Base-by-base conservation (phyloP, 2,329 filamentous ascomycete genomes). In the Fusarium verticillioides region DNA sequence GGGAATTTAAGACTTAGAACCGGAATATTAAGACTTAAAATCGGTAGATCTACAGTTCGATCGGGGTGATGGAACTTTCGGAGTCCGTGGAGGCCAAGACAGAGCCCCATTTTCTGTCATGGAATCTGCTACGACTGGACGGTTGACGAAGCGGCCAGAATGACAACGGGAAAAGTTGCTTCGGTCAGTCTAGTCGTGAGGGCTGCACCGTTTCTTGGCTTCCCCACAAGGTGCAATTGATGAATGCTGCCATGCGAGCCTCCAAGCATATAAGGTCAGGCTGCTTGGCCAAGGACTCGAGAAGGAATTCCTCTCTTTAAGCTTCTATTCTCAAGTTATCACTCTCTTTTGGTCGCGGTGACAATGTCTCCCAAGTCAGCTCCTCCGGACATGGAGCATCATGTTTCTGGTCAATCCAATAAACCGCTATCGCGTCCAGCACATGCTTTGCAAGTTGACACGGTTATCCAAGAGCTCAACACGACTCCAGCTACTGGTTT, bases 401-500 rank as follows among this genome's bases (percentile, higher is more conserved):
- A 78, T 52, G 66, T 83, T 67, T 83, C 83, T 23, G 84, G 84
- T 60, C 84, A 85, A 77, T 80, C 83, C 64, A 85, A 85, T 72
- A 80, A 79, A 62, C 88, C 87, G 40, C 82, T 94, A 43, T 87
- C 89, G 13, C 83, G 84, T 39, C 91, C 91, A 19, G 90, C 92
- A 12, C 92, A 94, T 79, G 84, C 88, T 50, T 83, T 94, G 56
- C 79, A 85, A n/a, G 84, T 84, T 75, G 82, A 86, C 26, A 81
- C 86, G 37, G 85, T 90, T 39, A 81, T 87, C 37, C 79, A 85
- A 23, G 87, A 92, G 79, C 85, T 92, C 39, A 80, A 82, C 18
- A 87, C 88, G 59, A 85, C 90, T 74, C 77, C 85, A 9, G 85
- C 89, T 9, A 85, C 90, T 78, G 91, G 91, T 30, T 83, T 93